These are phyloP conservation scores for Tricholoma sp. DNA, from an alignment of 768 basidiomycete genomes.

Conservation along the genomic window DNA sequence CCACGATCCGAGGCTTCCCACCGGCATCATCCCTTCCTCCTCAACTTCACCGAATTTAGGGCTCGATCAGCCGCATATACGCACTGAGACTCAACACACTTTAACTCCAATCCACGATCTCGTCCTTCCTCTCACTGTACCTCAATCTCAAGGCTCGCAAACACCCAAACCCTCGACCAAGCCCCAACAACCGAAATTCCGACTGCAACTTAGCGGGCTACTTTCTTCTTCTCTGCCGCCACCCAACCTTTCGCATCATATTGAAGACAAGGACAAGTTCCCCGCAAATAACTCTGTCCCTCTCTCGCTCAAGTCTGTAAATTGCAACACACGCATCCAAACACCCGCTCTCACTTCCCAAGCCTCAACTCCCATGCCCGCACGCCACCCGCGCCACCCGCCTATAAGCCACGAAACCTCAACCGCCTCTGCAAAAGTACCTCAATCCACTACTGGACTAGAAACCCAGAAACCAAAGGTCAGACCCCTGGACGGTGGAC, in stretches of 20 bases:
- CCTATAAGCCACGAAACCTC: not conserved
- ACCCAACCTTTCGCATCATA: not conserved
- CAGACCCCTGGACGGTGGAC: not conserved
- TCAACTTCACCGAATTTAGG: not conserved
- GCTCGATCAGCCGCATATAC: not conserved
- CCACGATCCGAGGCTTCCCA: not conserved
- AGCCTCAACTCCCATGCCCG: not conserved
- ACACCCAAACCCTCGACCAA: not conserved
- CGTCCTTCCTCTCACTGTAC: not conserved
- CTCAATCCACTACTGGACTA: not conserved
- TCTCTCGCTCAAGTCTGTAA: not conserved
- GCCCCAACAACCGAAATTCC: not conserved
- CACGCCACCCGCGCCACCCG: no score
- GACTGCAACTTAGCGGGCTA: not conserved
- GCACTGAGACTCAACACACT: not conserved
- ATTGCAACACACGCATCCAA: not conserved
- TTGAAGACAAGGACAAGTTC: not conserved
- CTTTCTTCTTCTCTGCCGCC: no score
- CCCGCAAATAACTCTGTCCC: not conserved
- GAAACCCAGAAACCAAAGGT: not conserved
- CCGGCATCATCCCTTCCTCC: not conserved
- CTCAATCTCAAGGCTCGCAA: not conserved
- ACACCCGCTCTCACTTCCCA: not conserved
- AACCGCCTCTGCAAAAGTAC: not conserved
- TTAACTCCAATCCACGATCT: not conserved